These are phyloP conservation scores for Oryza meyeriana DNA, from an alignment of 176 grass and related monocot species.

Conservation along the genomic window DNA sequence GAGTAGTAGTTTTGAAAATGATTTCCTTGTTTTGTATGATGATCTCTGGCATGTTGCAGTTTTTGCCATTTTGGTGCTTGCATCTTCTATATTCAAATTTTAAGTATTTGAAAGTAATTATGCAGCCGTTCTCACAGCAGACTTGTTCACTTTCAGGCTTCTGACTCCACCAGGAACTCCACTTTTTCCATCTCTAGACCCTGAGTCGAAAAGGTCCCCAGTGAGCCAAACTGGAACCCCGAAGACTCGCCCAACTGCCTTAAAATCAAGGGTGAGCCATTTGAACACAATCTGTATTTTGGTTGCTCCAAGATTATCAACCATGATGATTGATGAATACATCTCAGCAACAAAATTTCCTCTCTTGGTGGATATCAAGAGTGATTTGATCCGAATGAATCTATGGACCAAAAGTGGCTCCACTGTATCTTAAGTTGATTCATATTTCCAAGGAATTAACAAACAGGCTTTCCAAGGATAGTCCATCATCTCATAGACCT, in stretches of 20 bases:
- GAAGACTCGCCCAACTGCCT: conserved; percentile 69
- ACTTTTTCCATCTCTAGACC: conserved; percentile 76
- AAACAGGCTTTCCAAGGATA: background rate
- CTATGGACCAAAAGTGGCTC: background rate
- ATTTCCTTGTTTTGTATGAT: background rate
- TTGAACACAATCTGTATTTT: background rate
- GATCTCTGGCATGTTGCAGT: background rate
- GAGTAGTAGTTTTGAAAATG: background rate
- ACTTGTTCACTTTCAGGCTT: conserved; percentile 65
- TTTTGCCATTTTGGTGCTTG: conserved; percentile 14
- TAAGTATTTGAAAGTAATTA: conserved; percentile 6
- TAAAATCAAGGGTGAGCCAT: conserved; percentile 84
- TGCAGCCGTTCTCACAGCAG: conserved; percentile 31
- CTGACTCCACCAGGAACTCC: conserved; percentile 94
- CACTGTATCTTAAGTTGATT: background rate
- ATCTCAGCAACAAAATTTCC: background rate
- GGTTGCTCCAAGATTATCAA: background rate
- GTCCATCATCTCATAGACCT: background rate
- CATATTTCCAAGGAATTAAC: conserved; percentile 7
- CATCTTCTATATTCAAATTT: background rate
- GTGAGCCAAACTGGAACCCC: conserved; percentile 61
- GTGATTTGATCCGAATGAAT: background rate
- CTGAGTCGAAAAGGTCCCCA: conserved; percentile 68
- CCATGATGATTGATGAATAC: background rate
- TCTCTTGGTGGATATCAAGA: conserved; percentile 10